phyloP scores from a whole-genome alignment of 768 basidiomycete genomes.

The Tubosaeta sp. region DNA sequence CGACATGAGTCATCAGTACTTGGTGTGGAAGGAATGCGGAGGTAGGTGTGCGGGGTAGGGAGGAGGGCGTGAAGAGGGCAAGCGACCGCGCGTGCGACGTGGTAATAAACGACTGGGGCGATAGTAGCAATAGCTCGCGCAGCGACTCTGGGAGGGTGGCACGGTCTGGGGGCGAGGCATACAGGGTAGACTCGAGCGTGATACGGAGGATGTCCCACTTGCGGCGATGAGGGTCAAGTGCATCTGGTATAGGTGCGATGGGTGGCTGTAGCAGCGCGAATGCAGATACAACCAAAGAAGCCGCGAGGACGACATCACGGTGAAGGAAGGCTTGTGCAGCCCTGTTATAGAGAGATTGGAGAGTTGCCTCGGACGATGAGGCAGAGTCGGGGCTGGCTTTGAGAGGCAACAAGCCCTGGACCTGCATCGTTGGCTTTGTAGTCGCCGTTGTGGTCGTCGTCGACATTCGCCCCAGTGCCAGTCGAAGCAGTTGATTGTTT shows the following conservation, averaged over 20 bases:
- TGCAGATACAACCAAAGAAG: constrained; percentile 62
- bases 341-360: constrained; percentile 70
- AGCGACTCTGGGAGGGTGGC: constrained; percentile 47
- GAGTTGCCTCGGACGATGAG: constrained; percentile 42
- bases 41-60: constrained; percentile 34
- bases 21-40: constrained; percentile 64
- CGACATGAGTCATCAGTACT: constrained; percentile 65
- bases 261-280: constrained; percentile 56
- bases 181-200: constrained; percentile 74
- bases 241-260: constrained; percentile 30
- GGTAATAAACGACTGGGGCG: constrained; percentile 55
- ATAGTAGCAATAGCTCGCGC: constrained; percentile 48
- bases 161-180: constrained; percentile 46
- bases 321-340: constrained; percentile 78
- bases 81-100: constrained; percentile 62
- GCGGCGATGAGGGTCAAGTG: constrained; percentile 49
- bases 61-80: constrained; percentile 57
- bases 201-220: constrained; percentile 90
- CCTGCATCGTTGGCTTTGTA: constrained; percentile 18
- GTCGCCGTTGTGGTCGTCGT: constrained; percentile 46
- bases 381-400: constrained; percentile 28
- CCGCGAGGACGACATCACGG: constrained; percentile 63
- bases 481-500: constrained; percentile 21
- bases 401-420: constrained; percentile 30
- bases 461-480: constrained; percentile 35